These are phyloP conservation scores for Cercospora canescens DNA, from an alignment of 2,329 filamentous ascomycete genomes.

Conservation along the genomic window DNA sequence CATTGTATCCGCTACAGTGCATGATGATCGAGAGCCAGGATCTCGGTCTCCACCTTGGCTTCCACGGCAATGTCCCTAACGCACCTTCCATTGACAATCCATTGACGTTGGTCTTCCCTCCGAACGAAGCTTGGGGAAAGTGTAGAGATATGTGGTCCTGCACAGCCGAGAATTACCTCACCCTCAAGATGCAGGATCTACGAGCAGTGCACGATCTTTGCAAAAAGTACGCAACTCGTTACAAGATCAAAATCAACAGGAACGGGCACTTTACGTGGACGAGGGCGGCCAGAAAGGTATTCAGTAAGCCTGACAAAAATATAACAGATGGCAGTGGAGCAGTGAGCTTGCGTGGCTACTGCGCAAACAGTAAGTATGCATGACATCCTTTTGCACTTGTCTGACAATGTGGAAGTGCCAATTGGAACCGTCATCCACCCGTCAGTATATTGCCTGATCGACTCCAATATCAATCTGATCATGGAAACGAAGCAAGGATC, in stretches of 20 bases:
- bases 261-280: not conserved
- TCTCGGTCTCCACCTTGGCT: conserved; percentile 15
- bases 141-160: conserved; percentile 16
- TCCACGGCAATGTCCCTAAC: conserved; percentile 8
- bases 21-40: conserved; percentile 38
- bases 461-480: conserved; percentile 30
- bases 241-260: conserved; percentile 5
- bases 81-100: conserved; percentile 7
- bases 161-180: conserved; percentile 23
- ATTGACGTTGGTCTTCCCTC: conserved; percentile 21
- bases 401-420: conserved; percentile 28
- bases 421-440: conserved; percentile 38
- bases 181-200: conserved; percentile 27
- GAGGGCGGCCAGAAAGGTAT: conserved; percentile 13
- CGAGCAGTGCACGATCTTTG: conserved; percentile 24
- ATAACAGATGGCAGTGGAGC: not conserved
- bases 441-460: conserved; percentile 36
- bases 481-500: conserved; percentile 30
- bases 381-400: no score
- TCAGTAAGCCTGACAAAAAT: not conserved
- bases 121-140: conserved; percentile 7
- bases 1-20: conserved; percentile 47
- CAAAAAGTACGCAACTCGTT: not conserved
- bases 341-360: conserved; percentile 19
- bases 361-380: not conserved